phyloP scores from a whole-genome alignment of 805 yeast genomes.

The Saccharomycopsis fermentans region DNA sequence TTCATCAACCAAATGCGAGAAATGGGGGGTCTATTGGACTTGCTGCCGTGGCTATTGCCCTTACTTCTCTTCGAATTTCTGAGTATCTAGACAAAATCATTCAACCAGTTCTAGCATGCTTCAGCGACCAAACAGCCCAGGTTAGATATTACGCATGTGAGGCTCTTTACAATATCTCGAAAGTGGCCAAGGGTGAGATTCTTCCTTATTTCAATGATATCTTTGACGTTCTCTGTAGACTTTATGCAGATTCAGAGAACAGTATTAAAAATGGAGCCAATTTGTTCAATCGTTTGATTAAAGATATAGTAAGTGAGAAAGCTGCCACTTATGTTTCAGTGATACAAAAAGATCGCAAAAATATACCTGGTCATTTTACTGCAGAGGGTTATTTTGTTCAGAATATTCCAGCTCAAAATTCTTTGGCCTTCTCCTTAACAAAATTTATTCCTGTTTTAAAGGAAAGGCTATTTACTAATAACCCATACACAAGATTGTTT shows the following conservation, averaged over 20 bases:
- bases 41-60: constrained; percentile 91
- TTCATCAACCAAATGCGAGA: constrained; percentile 78
- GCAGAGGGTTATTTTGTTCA: constrained; percentile 53
- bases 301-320: constrained; percentile 91
- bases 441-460: constrained; percentile 85
- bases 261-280: constrained; percentile 95
- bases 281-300: constrained; percentile 76
- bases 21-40: constrained; percentile 94
- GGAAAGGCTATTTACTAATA: constrained; percentile 85
- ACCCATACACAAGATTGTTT: constrained; percentile 87
- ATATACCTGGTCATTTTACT: constrained; percentile 33
- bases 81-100: constrained; percentile 73
- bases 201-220: constrained; percentile 86
- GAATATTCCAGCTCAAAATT: constrained; percentile 43
- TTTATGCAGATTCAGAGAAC: constrained; percentile 83
- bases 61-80: constrained; percentile 78
- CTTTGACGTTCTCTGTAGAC: constrained; percentile 82
- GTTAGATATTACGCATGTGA: constrained; percentile 97
- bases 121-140: constrained; percentile 94
- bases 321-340: constrained; percentile 80
- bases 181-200: constrained; percentile 93
- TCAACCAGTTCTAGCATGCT: constrained; percentile 89
- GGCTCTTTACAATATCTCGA: constrained; percentile 88
- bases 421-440: constrained; percentile 71
- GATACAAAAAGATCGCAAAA: constrained; percentile 41